These are phyloP conservation scores for Astraeus odoratus DNA, from an alignment of 768 basidiomycete genomes.

Conservation along the genomic window DNA sequence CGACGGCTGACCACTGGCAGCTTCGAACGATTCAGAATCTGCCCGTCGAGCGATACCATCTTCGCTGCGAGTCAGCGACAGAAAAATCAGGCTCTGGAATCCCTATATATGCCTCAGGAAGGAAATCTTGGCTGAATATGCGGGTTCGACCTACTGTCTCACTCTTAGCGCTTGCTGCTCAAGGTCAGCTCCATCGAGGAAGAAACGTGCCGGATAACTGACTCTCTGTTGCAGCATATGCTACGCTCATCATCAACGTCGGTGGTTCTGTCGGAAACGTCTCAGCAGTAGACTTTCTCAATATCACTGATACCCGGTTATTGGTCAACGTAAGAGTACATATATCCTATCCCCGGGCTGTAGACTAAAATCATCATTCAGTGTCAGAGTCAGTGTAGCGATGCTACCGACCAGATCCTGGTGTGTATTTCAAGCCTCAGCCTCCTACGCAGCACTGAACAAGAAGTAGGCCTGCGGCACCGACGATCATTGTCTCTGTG, in stretches of 20 bases:
- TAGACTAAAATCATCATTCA: conserved; percentile 14
- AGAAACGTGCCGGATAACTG: not conserved
- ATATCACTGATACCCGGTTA: conserved; percentile 28
- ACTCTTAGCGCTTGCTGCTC: conserved; percentile 45
- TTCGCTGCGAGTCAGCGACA: too few relatives aligned
- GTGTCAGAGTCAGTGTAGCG: conserved; percentile 23
- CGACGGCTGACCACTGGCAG: conserved; percentile 11
- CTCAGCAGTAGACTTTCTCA: conserved; percentile 38
- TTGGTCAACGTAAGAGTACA: conserved; percentile 20
- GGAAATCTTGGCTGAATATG: conserved; percentile 26
- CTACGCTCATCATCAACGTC: conserved; percentile 46
- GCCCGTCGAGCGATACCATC: too few relatives aligned
- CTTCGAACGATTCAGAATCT: too few relatives aligned
- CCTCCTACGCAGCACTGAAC: conserved; percentile 21
- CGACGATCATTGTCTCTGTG: conserved; percentile 51
- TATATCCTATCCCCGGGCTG: not conserved
- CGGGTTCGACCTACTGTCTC: conserved; percentile 20
- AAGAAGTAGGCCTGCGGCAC: conserved; percentile 35
- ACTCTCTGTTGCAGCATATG: conserved; percentile 25
- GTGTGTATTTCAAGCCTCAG: conserved; percentile 10
- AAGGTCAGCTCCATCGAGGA: conserved; percentile 36
- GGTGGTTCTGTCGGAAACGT: conserved; percentile 31
- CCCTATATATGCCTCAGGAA: conserved; percentile 24
- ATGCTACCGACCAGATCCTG: conserved; percentile 18
- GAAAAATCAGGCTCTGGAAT: too few relatives aligned